Percentiles rank a stretch among this genome's conserved stretches.
phyloP scores from a whole-genome alignment of 352 stramenopile species.

The Paralagenidium karlingii region DNA sequence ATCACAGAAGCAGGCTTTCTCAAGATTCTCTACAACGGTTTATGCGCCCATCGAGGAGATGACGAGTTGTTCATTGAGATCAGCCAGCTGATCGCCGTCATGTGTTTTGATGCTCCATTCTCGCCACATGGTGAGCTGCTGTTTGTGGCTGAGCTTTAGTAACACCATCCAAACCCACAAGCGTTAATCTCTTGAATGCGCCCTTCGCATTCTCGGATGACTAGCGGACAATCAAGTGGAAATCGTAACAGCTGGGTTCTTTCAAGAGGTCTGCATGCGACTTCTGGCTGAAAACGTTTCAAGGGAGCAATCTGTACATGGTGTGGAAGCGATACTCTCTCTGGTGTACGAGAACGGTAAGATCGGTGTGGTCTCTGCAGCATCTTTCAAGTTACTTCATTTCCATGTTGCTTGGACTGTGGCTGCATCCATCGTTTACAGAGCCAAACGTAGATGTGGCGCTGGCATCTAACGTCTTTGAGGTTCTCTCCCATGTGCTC shows the following conservation, averaged over 20 bases:
- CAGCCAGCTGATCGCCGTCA: conserved; percentile 18
- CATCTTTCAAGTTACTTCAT: no score
- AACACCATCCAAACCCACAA: no score
- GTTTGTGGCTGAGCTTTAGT: no score
- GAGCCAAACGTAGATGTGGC: no score
- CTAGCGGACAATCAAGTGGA: conserved; percentile 42
- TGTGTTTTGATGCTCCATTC: conserved; percentile 39
- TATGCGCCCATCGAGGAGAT: conserved; percentile 12
- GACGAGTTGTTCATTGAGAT: conserved; percentile 17
- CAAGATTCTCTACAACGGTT: conserved; percentile 12
- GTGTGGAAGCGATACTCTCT: conserved; percentile 13
- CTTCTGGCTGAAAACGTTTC: conserved; percentile 5
- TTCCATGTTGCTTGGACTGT: no score
- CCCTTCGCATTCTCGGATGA: not conserved
- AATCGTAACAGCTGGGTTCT: conserved; percentile 17
- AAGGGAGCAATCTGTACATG: conserved; percentile 12
- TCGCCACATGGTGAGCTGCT: conserved; percentile 24
- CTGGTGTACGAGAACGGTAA: conserved; percentile 35
- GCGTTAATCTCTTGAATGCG: no score
- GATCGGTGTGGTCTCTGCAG: no score
- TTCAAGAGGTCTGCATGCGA: conserved; percentile 14
- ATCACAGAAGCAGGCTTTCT: conserved; percentile 29
- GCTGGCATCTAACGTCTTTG: no score
- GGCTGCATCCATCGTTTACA: no score
- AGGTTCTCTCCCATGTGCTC: no score